These are phyloP conservation scores for Metschnikowia noctiluminum DNA, from an alignment of 805 yeast species.

Conservation along the genomic window DNA sequence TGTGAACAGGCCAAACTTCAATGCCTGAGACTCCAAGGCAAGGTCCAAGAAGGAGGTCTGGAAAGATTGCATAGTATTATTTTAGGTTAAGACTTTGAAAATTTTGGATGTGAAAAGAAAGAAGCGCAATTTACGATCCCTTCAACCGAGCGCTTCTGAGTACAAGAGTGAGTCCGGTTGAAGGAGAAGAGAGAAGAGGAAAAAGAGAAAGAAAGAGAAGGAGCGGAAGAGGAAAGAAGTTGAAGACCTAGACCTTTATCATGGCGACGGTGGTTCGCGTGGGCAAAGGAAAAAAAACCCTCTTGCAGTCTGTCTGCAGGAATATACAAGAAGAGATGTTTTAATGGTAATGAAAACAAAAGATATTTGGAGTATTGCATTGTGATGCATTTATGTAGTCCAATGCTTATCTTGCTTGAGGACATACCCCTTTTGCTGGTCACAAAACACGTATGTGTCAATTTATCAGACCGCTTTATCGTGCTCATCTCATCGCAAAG, in stretches of 20 bases:
- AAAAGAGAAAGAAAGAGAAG: background rate
- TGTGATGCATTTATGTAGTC: no score
- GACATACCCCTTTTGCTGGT: no score
- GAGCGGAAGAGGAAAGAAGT: background rate
- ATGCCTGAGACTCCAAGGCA: slow-evolving; percentile 78
- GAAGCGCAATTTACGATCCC: background rate
- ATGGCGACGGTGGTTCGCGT: background rate
- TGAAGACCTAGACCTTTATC: no score
- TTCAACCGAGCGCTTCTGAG: slow-evolving; percentile 2
- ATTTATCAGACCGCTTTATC: background rate
- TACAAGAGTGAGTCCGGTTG: slow-evolving; percentile 11
- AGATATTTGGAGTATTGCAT: no score
- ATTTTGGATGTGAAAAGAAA: background rate
- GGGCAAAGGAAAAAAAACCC: background rate
- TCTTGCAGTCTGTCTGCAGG: no score
- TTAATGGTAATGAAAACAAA: no score
- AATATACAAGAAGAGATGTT: no score
- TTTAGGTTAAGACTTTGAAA: background rate
- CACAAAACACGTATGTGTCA: no score
- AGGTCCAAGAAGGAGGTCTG: slow-evolving; percentile 71
- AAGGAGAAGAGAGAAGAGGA: slow-evolving; percentile 10
- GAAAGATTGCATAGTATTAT: slow-evolving; percentile 38
- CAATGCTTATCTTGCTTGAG: no score
- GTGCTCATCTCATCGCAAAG: background rate
- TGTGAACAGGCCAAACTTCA: slow-evolving; percentile 85